Evolutionary conservation across 2,329 filamentous ascomycete genomes (phyloP).

Genomic region (Apiospora marii): DNA sequence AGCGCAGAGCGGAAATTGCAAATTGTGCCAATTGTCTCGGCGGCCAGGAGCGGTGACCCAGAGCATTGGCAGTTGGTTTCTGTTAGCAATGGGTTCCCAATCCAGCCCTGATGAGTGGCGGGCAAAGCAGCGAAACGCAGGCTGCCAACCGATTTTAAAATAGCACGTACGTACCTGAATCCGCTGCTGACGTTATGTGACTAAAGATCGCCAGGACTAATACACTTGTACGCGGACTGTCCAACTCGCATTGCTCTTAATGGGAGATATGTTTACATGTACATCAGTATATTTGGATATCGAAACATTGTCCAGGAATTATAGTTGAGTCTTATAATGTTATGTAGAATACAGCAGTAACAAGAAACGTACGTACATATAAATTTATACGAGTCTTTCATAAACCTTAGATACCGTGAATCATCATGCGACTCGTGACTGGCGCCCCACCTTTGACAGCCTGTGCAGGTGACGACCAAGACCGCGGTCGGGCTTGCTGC

Average conservation of each 20-base stretch:
- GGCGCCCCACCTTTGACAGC: constrained; percentile 9
- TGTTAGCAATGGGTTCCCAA: constrained; percentile 12
- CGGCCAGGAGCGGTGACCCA: not conserved
- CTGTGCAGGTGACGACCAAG: constrained; percentile 13
- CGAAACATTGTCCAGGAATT: not conserved
- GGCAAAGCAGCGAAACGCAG: not conserved
- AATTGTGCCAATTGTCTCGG: constrained; percentile 11
- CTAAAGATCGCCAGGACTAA: not conserved
- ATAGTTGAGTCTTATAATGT: not conserved
- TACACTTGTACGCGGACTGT: not conserved
- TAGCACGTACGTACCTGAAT: constrained; percentile 3
- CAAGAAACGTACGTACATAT: not conserved
- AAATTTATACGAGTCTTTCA: not conserved
- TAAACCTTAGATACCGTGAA: not conserved
- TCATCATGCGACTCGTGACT: not conserved
- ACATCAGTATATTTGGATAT: not conserved
- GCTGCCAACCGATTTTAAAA: not conserved
- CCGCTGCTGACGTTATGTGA: not conserved
- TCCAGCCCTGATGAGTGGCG: not conserved
- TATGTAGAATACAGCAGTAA: not conserved
- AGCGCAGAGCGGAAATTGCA: not conserved
- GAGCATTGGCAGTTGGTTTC: not conserved
- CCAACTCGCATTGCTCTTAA: not conserved
- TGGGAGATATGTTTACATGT: not conserved
- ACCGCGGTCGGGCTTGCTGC: not conserved